Evolutionary conservation across 768 basidiomycete genomes (phyloP), one percentile per base, ranked within the genome.

Genomic region (Daedaleopsis sinensis): DNA sequence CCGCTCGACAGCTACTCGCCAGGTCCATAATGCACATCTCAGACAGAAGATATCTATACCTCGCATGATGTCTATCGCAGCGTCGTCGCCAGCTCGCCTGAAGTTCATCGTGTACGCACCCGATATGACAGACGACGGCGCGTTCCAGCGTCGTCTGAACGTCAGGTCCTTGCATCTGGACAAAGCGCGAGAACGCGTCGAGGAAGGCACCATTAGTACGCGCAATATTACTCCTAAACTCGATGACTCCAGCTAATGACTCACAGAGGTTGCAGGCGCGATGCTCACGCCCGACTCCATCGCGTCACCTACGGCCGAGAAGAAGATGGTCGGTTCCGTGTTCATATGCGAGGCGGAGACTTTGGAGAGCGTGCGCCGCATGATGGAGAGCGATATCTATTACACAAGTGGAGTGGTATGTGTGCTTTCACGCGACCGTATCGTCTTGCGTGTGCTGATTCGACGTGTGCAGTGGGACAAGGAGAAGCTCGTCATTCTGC

Each of bases 51-150:
- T 42, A 12, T 42, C 39, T 12, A 3, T 13, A 11, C 13, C 39
- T 12, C 36, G 43, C 10, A 35, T 52, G 16, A 52, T 52, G 43
- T 47, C 58, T 5, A 18, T 35, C 36, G 10, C 27, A 6, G 27
- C 59, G 24, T 32, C 27, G 27, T 32, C 27, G 7, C 23, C 59
- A 12, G 47, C 32, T 18, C 60, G 55, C 35, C 55, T 77, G 58
- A 74, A 69, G 48, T 87, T 86, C 70, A 65, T 88, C 55, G 83
- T 91, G 35, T 89, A 84, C 65, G 86, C 88, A 1, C 88, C 88
- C 2, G 89, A 91, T 69, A 82, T 79, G 66, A 82, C 82, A 13
- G 85, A 87, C 56, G 77, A 79, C 52, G 87, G 80, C 3, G 82
- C 84, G 3, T 79, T 84, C 46, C 78, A 78, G 21, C 79, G 81